These are phyloP conservation scores for Vitis amurensis DNA, from an alignment of 164 flowering plant species.

Conservation along the genomic window DNA sequence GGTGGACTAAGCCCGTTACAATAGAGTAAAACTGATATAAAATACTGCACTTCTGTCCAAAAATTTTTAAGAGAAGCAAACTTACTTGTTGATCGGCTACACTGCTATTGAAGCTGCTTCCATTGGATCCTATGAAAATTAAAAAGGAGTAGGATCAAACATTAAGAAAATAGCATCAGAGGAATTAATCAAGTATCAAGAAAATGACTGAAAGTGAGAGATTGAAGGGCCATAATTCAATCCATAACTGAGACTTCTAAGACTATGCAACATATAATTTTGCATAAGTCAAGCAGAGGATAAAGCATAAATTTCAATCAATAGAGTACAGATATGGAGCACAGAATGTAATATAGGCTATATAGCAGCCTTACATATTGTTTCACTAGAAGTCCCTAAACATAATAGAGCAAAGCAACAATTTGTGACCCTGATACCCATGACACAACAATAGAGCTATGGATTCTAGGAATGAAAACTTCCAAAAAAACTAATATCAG, in stretches of 20 bases:
- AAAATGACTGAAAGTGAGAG: not conserved
- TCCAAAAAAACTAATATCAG: too few species aligned
- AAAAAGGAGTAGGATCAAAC: slow-evolving; percentile 12
- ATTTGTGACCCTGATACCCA: too few species aligned
- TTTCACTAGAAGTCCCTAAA: too few species aligned
- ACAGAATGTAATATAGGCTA: too few species aligned
- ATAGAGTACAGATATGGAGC: too few species aligned
- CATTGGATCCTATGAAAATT: slow-evolving; percentile 52
- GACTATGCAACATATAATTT: not conserved
- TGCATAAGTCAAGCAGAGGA: too few species aligned
- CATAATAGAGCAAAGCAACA: too few species aligned
- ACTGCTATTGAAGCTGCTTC: slow-evolving; percentile 79
- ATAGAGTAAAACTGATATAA: not conserved
- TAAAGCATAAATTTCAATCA: too few species aligned
- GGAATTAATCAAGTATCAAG: not conserved
- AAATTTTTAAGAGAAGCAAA: slow-evolving; percentile 18
- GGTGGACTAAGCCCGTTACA: not conserved
- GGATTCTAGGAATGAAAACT: too few species aligned
- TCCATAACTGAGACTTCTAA: slow-evolving; percentile 1
- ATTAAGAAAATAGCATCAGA: not conserved
- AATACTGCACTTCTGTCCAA: not conserved
- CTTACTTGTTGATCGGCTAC: slow-evolving; percentile 88
- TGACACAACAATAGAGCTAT: too few species aligned
- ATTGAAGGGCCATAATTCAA: not conserved
- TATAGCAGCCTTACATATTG: too few species aligned